These are phyloP conservation scores for Bolboschoenoplectus hybrid DNA, from an alignment of 202 grass and related monocot species.

Conservation along the genomic window DNA sequence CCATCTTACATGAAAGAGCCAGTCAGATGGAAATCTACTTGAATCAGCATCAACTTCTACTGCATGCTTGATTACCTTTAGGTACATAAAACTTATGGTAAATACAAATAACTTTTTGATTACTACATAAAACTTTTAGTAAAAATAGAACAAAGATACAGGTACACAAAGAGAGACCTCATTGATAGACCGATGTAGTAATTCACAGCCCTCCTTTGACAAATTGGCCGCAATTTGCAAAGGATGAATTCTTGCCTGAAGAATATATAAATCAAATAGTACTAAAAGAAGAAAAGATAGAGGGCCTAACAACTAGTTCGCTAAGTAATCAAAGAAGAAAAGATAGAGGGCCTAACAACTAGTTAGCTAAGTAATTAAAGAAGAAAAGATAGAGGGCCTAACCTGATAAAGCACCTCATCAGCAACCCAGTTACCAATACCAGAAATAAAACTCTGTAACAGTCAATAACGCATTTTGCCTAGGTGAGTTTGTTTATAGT, in stretches of 20 bases:
- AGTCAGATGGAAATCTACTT: constrained; percentile 69
- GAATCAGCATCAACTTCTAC: constrained; percentile 82
- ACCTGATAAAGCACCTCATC: constrained; percentile 99
- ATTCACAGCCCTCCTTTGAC: constrained; percentile 66
- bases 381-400: constrained; percentile 25
- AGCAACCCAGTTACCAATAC: constrained; percentile 94
- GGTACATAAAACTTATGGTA: constrained; percentile 39
- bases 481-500: constrained; percentile 3
- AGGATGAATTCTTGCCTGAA: constrained; percentile 79
- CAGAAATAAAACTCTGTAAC: constrained; percentile 79
- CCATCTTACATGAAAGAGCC: constrained; percentile 95
- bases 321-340: not conserved
- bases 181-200: constrained; percentile 68
- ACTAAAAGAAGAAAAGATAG: not conserved
- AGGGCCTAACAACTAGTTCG: not conserved
- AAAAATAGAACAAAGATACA: constrained; percentile 7
- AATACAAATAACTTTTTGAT: not conserved
- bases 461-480: constrained; percentile 18
- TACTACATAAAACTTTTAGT: not conserved
- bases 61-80: constrained; percentile 80
- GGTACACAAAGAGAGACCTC: constrained; percentile 47
- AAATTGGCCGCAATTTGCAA: constrained; percentile 74
- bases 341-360: not conserved
- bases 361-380: not conserved
- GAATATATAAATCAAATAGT: constrained; percentile 24